Conservation (phyloP, 208 protist genomes). For the Angomonas ambiguus region DNA sequence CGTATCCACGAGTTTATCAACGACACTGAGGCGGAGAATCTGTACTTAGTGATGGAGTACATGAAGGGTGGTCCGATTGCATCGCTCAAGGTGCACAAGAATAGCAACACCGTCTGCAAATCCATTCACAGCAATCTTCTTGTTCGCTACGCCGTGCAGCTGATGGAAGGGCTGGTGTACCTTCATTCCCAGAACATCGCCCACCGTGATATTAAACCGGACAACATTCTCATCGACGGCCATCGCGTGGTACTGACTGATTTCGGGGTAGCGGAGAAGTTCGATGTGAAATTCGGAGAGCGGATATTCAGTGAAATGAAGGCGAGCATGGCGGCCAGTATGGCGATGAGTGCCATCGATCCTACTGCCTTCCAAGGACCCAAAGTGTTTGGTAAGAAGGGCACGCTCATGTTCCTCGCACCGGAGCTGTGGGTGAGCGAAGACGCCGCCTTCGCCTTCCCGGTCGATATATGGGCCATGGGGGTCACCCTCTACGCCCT, state of each 20-base stretch:
- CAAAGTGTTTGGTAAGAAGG: slow-evolving; percentile 43
- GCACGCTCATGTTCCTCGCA: slow-evolving; percentile 73
- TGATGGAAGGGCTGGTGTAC: slow-evolving; percentile 53
- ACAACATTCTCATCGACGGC: slow-evolving; percentile 74
- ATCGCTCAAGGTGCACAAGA: slow-evolving; percentile 18
- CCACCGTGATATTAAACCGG: slow-evolving; percentile 87
- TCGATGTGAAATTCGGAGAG: slow-evolving; percentile 25
- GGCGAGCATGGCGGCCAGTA: slow-evolving; percentile 27
- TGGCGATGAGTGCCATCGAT: slow-evolving; percentile 23
- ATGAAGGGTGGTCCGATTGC: slow-evolving; percentile 63
- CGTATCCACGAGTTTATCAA: slow-evolving; percentile 94
- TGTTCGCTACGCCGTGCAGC: slow-evolving; percentile 34
- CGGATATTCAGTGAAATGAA: slow-evolving; percentile 28
- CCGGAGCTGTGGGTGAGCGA: slow-evolving; percentile 72
- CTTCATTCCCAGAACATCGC: slow-evolving; percentile 70
- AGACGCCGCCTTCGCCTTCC: slow-evolving; percentile 28
- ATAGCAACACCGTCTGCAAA: slow-evolving; percentile 31
- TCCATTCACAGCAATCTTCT: slow-evolving; percentile 27
- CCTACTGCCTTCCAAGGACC: slow-evolving; percentile 4
- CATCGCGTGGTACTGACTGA: slow-evolving; percentile 63
- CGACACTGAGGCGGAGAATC: slow-evolving; percentile 80
- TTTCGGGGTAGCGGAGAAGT: slow-evolving; percentile 80
- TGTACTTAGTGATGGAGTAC: slow-evolving; percentile 95
- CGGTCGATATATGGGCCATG: slow-evolving; percentile 4
- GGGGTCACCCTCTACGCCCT: slow-evolving; percentile 3